Conservation (phyloP, 192 early-diverging fungal genomes). For the Linnemannia exigua region DNA sequence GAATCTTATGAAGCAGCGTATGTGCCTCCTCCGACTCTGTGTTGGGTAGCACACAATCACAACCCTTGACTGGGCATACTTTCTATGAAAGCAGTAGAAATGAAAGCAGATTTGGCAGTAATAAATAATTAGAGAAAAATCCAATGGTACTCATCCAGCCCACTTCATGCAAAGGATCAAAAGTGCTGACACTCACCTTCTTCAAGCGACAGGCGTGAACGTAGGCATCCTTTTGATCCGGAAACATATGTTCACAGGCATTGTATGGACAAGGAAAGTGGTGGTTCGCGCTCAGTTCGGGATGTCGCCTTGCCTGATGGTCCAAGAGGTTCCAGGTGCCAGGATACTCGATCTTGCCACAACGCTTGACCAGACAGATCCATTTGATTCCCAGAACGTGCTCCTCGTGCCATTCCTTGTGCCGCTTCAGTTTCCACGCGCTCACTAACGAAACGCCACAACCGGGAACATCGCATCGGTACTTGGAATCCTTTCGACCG, state of each 20-base stretch:
- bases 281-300: not conserved
- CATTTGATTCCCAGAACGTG: not conserved
- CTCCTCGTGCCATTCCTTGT: not conserved
- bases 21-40: not conserved
- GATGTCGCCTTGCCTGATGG: not conserved
- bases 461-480: slow-evolving; percentile 2
- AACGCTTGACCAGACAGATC: slow-evolving; percentile 1
- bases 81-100: not conserved
- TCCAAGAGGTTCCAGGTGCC: too few relatives aligned
- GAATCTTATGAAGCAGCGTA: not conserved
- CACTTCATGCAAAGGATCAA: too few relatives aligned
- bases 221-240: not conserved
- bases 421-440: slow-evolving; percentile 1
- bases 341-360: not conserved
- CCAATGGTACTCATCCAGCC: not conserved
- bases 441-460: not conserved
- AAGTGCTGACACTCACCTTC: not conserved
- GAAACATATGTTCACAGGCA: not conserved
- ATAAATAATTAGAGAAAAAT: not conserved
- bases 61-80: not conserved
- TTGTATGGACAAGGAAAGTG: not conserved
- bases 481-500: slow-evolving; percentile 1
- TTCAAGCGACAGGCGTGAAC: not conserved
- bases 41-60: not conserved
- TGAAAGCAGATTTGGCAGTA: not conserved